Percentiles rank a stretch among this genome's conserved stretches.
Evolutionary conservation across 768 basidiomycete species (phyloP).

Genomic region (Rhodotorula kratochvilovae): DNA sequence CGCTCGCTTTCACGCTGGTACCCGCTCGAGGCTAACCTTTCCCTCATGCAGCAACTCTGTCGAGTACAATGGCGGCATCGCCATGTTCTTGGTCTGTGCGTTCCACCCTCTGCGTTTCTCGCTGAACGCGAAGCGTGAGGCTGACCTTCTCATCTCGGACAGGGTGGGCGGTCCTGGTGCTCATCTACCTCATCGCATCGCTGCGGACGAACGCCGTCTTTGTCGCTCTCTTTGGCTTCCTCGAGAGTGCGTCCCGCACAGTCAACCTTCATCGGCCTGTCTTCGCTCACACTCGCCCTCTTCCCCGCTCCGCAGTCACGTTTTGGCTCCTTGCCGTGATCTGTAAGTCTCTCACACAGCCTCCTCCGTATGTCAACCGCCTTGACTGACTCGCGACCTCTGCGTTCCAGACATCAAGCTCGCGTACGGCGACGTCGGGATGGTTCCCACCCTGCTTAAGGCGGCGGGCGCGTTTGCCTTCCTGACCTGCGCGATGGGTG

Average conservation of each 20-base stretch:
- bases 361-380: not conserved
- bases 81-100: constrained; percentile 34
- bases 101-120: too few relatives aligned
- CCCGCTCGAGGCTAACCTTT: not conserved
- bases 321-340: constrained; percentile 40
- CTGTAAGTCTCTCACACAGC: constrained; percentile 1
- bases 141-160: not conserved
- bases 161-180: constrained; percentile 36
- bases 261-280: too few relatives aligned
- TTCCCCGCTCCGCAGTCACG: constrained; percentile 3
- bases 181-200: constrained; percentile 39
- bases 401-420: constrained; percentile 34
- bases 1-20: not conserved
- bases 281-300: constrained; percentile 23
- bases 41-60: not conserved
- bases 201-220: constrained; percentile 41
- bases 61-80: constrained; percentile 41
- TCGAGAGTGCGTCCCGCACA: not conserved
- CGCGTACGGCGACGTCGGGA: constrained; percentile 14
- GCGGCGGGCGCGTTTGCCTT: constrained; percentile 43
- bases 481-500: constrained; percentile 32
- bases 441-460: constrained; percentile 12
- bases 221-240: constrained; percentile 34
- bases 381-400: too few relatives aligned
- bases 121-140: not conserved